Evolutionary conservation across 257 asterid species (phyloP).

Genomic region (Cinchona pubescens): DNA sequence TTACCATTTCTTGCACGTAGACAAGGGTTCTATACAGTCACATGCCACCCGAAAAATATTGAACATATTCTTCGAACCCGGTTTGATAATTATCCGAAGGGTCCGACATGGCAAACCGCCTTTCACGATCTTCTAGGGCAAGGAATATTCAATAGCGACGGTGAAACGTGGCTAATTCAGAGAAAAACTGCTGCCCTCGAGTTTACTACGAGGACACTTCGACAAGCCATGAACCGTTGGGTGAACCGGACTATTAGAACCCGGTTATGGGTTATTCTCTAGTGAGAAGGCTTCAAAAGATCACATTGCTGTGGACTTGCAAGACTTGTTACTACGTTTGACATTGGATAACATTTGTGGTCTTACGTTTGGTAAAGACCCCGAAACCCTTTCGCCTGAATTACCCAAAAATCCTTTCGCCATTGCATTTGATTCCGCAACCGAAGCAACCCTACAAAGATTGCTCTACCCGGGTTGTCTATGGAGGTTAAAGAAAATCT

Average conservation of each 20-base stretch:
- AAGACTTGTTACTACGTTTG: constrained; percentile 61
- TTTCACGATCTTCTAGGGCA: constrained; percentile 84
- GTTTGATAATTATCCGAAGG: constrained; percentile 83
- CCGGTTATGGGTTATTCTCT: constrained; percentile 63
- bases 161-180: constrained; percentile 81
- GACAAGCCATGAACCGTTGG: constrained; percentile 94
- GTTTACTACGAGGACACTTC: constrained; percentile 81
- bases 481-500: constrained; percentile 64
- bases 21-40: constrained; percentile 75
- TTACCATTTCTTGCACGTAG: constrained; percentile 58
- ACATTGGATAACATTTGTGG: constrained; percentile 89
- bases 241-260: constrained; percentile 78
- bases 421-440: constrained; percentile 72
- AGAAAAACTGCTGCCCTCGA: constrained; percentile 85
- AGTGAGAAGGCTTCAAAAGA: constrained; percentile 59
- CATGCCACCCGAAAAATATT: constrained; percentile 74
- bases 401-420: constrained; percentile 75
- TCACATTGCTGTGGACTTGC: constrained; percentile 52
- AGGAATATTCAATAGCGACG: constrained; percentile 83
- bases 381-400: constrained; percentile 69
- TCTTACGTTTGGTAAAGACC: constrained; percentile 78
- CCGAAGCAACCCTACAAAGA: constrained; percentile 77
- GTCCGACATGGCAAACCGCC: constrained; percentile 82
- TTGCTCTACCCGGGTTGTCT: constrained; percentile 63
- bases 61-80: constrained; percentile 79